Base-by-base conservation (phyloP, 257 asterid genomes). In the Leonotis leonurus region DNA sequence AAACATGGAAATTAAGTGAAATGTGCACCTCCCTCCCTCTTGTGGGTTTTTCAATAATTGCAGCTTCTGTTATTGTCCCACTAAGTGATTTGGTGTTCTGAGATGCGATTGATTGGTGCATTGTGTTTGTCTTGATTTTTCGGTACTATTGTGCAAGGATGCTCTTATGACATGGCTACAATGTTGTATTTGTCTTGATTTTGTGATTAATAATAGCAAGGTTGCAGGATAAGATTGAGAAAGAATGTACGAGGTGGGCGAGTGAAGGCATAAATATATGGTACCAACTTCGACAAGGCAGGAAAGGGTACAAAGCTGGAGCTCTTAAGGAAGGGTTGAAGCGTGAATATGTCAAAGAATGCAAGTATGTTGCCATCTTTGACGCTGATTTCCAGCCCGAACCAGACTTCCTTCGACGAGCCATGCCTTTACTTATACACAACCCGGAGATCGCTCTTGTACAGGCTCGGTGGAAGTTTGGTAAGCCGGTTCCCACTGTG, bases 301-400 rank as follows among this genome's bases (percentile, higher is more conserved):
- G 94, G 30, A 59, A 50, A 45, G 94, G 94, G 11, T 85, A 83
- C 71, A 85, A 85, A 59, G 85, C 94, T 22, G 90, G 94, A 29
- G 86, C 90, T 30, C 77, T 85, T 26, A 78, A 79, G 55, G 70
- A 73, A 60, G 94, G 94, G 8, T 17, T 85, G 70, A 72, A 66
- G 46, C 85, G 48, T 8, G 72, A 52, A 20, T 85, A 85, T 57
- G 88, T 49, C 0, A 69, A 79, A 52, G 68, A 68, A 0, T 85
- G 94, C 18, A 85, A 85, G 17, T 85, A 62, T 53, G 94, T 81
- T 2, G 94, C 83, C 21, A 83, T 85, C 21, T 83, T 85, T 14
- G 94, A 85, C 60, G 90, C 94, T 10, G 94, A 85, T 75, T 85
- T 85, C 56, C 81, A 67, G 20, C 90, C 94, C 0, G 94, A 83